Base-by-base conservation (phyloP, 805 yeast genomes). In the Cyberlindnera maclurae region DNA sequence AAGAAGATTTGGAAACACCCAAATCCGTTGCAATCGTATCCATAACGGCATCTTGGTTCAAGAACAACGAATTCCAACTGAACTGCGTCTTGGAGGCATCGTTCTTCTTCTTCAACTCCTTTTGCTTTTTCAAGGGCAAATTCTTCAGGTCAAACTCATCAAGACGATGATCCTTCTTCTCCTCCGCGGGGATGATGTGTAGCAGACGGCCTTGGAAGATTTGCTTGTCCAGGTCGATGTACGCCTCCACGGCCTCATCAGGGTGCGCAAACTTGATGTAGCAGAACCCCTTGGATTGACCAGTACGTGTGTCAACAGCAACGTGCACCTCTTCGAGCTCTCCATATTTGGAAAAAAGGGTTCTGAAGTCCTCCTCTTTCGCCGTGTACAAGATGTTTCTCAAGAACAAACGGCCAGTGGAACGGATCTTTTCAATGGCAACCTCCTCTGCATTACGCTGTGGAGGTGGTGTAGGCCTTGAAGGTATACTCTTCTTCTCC, bases 91-190 rank as follows among this genome's bases (percentile, higher is more conserved):
- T 85, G 1, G 93, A 64, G 1, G 98, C 97, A 53, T 79, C 83
- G 26, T 79, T 81, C 56, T 86, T 87, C 51, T 82, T 77, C 59
- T 82, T 85, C 54, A 93, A 64, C 54, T 87, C 95, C 42, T 77
- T 71, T 63, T 89, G 97, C 51, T 89, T 89, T 62, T 93, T 93
- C 50, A 93, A 67, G 4, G 98, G 97, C 62, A 93, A 66, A 58
- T 90, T 88, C 50, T 86, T 82, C 43, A 93, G 61, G 45, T 88
- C 97, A 60, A 85, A 87, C 57, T 93, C 98, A 58, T 88, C 96
- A 32, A 93, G 63, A 40, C 77, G 71, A 55, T 87, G 95, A 36
- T 78, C 81, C 45, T 88, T 84, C 61, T 87, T 87, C 35, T 73
- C 76, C 36, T 86, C 80, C 3, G 82, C 97, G 12, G 96, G 89